Base-by-base conservation (phyloP, 257 asterid species). In the Nicotiana knightiana region DNA sequence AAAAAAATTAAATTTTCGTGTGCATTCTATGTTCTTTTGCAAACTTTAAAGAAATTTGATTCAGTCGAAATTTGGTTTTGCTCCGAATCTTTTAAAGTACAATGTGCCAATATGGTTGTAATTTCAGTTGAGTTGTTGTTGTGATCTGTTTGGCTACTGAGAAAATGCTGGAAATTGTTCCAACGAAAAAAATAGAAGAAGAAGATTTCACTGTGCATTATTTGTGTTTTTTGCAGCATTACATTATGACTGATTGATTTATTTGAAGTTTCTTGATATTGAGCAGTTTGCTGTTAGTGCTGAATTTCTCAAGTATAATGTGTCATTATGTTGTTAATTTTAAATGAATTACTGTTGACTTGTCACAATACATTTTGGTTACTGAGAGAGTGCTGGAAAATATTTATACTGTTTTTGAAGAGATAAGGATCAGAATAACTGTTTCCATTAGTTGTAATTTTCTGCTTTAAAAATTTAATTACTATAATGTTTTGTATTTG, bases 241-340 rank as follows among this genome's bases (percentile, higher is more conserved):
- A 57, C 65, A 21, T 85, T 51, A 37, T 83, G 13, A 35, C 57
- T 65, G 21, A 53, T 35, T 33, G 84, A 76, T 67, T 86, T 68
- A 12, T 26, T 78, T 43, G 79, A 46, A 24, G 61, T 71, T 30
- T 65, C 46, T 32, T 70, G 21, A 46, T 24, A 24, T 43, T 35
- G 79, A 71, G 37, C 79, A 71, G 21, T 32, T 46, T 67, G 12
- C 37, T 3, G 68, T 59, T 57, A 73, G 62, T 5, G n/a, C n/a
- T 67, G 58, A 43, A 18, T 82, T 35, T 21, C 13, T 16, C 11
- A 17, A 62, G 79, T 64, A 9, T 16, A 54, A 67, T 81, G 21
- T 43, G 30, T 46, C 59, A 63, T 33, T 80, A 48, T 39, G 4
- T 54, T 80, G 68, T 73, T 48, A 73, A 4, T 48, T 26, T 73